Percentiles rank a stretch among this genome's conserved stretches.
Evolutionary conservation across 1,284 basidiomycete genomes (phyloP).

Genomic region (Cutaneotrichosporon spelunceum): DNA sequence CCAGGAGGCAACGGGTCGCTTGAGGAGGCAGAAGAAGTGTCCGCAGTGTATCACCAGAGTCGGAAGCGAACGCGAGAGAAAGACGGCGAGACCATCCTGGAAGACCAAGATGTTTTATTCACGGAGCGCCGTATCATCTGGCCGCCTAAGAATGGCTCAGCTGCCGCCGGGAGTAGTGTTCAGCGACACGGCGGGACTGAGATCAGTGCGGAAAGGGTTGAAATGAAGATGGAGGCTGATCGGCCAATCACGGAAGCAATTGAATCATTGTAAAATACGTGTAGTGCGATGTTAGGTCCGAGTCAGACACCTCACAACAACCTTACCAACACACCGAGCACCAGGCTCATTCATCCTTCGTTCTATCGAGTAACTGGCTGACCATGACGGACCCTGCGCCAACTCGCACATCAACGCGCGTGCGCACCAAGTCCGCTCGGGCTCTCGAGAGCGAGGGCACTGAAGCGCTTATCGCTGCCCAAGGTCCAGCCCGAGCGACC

Average conservation of each 20-base stretch:
- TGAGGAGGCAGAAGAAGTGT: constrained; percentile 15
- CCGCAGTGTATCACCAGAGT: constrained; percentile 14
- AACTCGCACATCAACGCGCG: constrained; percentile 27
- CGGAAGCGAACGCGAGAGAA: constrained; percentile 9
- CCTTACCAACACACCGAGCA: background rate
- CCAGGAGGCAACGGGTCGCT: constrained; percentile 1
- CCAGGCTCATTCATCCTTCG: background rate
- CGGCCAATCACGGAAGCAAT: constrained; percentile 1
- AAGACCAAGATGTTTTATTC: constrained; percentile 23
- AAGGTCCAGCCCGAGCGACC: constrained; percentile 2
- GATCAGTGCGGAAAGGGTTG: background rate
- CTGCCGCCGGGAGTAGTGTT: background rate
- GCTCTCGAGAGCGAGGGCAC: constrained; percentile 36
- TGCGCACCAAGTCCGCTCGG: constrained; percentile 31
- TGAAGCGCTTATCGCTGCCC: constrained; percentile 22
- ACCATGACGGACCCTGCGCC: constrained; percentile 11
- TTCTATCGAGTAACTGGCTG: background rate
- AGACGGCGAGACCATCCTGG: constrained; percentile 13
- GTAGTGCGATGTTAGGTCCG: background rate
- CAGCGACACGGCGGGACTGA: background rate
- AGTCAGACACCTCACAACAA: constrained; percentile 4
- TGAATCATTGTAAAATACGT: constrained; percentile 4
- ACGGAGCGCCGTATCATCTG: constrained; percentile 18
- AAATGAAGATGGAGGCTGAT: constrained; percentile 6
- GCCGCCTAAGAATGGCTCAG: background rate